Base-by-base conservation (phyloP, 23 red algal species). In the Rhodosorus marinus region DNA sequence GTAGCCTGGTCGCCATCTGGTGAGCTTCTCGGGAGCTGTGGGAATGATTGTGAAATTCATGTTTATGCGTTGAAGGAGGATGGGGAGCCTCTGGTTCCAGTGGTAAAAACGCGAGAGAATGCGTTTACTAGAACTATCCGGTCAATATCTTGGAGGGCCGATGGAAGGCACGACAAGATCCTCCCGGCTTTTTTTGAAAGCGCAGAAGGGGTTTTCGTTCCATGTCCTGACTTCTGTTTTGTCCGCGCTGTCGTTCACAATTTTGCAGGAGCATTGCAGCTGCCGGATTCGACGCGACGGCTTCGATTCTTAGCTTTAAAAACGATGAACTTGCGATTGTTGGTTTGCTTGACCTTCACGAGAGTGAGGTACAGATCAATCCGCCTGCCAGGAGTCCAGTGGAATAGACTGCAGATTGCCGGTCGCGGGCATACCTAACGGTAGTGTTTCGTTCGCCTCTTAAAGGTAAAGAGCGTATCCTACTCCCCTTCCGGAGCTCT, bases 401-500 rank as follows among this genome's bases (percentile, higher is more conserved):
- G 31, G 59, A 7, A 60, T 2, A 36, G 11, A 6, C 28, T 43
- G 45, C 54, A 8, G 2, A 25, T 40, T 74, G 52, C 20, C 47
- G 27, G 22, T 62, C 23, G 54, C 54, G 23, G 28, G 46, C 1
- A 29, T 23, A 5, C 25, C 64, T 1, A 41, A 60, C 38, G 68
- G 68, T 25, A 54, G 64, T 29, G 68, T 62, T 36, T 46, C 55
- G n/a, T n/a, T n/a, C n/a, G n/a, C n/a, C n/a, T n/a, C n/a, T n/a
- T n/a, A 59, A 80, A 98, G 31, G 72, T 85, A 0, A 98, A 98
- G 63, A 54, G 71, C 29, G 77, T 82, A n/a, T 54, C 64, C 9
- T 98, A 76, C 47, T 75, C 62, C 6, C 47, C 63, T 41, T 49
- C 47, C 20, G 90, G 90, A 5, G 58, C 64, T 4, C 26, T 98